phyloP scores from a whole-genome alignment of 2,329 filamentous ascomycete genomes.

The Xylariaceae sp. region DNA sequence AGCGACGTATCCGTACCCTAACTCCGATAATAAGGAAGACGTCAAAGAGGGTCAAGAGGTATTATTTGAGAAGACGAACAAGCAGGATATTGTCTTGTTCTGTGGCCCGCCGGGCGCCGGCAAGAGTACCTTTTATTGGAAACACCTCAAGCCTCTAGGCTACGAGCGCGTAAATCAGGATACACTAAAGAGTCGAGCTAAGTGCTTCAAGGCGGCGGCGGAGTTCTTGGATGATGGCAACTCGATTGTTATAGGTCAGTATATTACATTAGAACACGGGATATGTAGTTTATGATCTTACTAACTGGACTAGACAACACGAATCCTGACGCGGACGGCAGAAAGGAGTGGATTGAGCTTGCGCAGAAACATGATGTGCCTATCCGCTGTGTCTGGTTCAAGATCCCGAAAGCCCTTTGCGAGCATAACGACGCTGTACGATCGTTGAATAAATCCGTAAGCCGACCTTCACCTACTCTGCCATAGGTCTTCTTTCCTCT shows the following conservation, averaged over 20 bases:
- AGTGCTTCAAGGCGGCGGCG: constrained; percentile 74
- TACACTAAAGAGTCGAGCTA: constrained; percentile 74
- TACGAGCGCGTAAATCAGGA: constrained; percentile 94
- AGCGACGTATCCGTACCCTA: constrained; percentile 56
- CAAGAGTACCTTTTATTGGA: constrained; percentile 91
- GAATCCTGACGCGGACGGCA: constrained; percentile 82
- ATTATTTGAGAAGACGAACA: constrained; percentile 65
- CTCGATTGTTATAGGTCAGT: constrained; percentile 77
- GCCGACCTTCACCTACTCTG: constrained; percentile 16
- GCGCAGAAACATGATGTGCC: constrained; percentile 74
- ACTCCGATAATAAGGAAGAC: constrained; percentile 38
- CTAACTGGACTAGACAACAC: constrained; percentile 80
- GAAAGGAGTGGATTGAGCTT: constrained; percentile 79
- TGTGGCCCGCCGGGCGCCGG: constrained; percentile 89
- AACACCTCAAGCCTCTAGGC: constrained; percentile 74
- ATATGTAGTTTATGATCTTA: too few species aligned
- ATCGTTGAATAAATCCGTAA: constrained; percentile 62
- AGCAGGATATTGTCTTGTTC: constrained; percentile 80
- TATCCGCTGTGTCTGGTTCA: constrained; percentile 87
- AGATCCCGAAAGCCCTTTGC: constrained; percentile 70
- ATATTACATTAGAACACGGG: too few species aligned
- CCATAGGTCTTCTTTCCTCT: background rate
- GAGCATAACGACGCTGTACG: constrained; percentile 90
- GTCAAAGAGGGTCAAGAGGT: constrained; percentile 41
- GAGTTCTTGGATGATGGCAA: constrained; percentile 68